A percentile compares a stretch with the other conserved stretches of the same genome.
Conservation (phyloP, 768 basidiomycete genomes). For the Cubamyces lactineus region DNA sequence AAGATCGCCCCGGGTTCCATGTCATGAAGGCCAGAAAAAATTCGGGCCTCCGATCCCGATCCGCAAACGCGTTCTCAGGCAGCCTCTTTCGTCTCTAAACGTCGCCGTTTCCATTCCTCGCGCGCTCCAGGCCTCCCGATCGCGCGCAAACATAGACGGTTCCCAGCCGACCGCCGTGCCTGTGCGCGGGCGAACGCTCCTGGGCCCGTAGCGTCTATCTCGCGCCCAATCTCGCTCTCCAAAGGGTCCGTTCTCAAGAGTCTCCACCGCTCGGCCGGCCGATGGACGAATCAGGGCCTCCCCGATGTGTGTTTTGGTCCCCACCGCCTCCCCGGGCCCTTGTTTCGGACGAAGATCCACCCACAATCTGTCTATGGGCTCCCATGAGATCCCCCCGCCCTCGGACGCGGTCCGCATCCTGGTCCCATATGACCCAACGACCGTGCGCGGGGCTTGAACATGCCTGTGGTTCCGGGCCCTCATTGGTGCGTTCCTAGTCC, state of each 20-base stretch:
- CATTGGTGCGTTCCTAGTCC: conserved; percentile 12
- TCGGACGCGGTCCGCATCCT: conserved; percentile 6
- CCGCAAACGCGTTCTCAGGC: conserved; percentile 17
- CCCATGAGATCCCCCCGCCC: conserved; percentile 17
- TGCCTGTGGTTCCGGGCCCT: background rate
- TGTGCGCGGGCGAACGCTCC: conserved; percentile 21
- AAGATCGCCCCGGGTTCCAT: conserved; percentile 13
- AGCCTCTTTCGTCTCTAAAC: conserved; percentile 5
- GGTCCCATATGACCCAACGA: conserved; percentile 10
- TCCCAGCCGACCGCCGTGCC: conserved; percentile 19
- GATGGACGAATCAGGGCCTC: conserved; percentile 17
- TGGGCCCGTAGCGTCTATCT: conserved; percentile 23
- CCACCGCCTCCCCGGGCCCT: conserved; percentile 5
- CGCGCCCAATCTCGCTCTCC: conserved; percentile 16
- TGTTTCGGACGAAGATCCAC: conserved; percentile 6
- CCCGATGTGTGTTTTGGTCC: background rate
- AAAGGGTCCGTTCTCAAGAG: conserved; percentile 13
- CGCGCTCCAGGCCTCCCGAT: conserved; percentile 12
- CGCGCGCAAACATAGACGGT: conserved; percentile 23
- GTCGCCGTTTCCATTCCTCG: conserved; percentile 18
- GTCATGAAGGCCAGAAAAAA: conserved; percentile 6
- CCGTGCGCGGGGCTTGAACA: conserved; percentile 11
- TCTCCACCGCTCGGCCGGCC: conserved; percentile 11
- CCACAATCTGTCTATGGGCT: conserved; percentile 14
- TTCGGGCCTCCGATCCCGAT: conserved; percentile 14